Conservation (phyloP, 345 rosid species). For the Erysimum cheiranthoides region DNA sequence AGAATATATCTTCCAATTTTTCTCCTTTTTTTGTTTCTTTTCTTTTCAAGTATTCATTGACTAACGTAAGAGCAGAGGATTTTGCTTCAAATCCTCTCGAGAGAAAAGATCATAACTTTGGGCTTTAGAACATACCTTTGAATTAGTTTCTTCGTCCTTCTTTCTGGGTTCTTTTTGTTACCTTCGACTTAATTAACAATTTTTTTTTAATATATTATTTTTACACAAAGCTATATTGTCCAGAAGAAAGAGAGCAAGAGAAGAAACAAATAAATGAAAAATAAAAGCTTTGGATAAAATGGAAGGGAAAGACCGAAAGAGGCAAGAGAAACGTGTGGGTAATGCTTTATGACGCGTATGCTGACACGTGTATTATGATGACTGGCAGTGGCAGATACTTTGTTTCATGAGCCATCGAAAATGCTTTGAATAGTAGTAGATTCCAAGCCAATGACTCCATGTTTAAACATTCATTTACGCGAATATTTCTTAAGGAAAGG, state of each 20-base stretch:
- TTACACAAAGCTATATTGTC: neutral
- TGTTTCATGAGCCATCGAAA: conserved; percentile 6
- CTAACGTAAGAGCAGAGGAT: conserved; percentile 18
- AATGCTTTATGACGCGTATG: conserved; percentile 39
- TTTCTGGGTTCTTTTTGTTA: conserved; percentile 3
- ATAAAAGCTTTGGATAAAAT: neutral
- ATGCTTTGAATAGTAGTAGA: conserved; percentile 15
- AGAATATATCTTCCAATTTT: neutral
- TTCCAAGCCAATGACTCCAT: neutral
- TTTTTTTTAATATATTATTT: neutral
- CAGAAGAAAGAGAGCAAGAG: conserved; percentile 7
- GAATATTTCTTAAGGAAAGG: neutral
- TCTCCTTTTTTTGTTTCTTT: neutral
- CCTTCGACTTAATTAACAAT: neutral
- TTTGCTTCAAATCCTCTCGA: conserved; percentile 6
- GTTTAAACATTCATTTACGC: neutral
- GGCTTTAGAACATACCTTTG: conserved; percentile 29
- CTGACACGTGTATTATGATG: conserved; percentile 52
- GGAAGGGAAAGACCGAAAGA: neutral
- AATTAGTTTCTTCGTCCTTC: conserved; percentile 30
- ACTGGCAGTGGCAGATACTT: conserved; percentile 11
- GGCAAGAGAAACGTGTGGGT: conserved; percentile 52
- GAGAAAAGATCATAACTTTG: neutral
- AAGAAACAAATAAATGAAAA: neutral
- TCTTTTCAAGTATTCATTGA: neutral